Base-by-base conservation (phyloP, 2,329 filamentous ascomycete species). In the Hyphodiscus sp. region DNA sequence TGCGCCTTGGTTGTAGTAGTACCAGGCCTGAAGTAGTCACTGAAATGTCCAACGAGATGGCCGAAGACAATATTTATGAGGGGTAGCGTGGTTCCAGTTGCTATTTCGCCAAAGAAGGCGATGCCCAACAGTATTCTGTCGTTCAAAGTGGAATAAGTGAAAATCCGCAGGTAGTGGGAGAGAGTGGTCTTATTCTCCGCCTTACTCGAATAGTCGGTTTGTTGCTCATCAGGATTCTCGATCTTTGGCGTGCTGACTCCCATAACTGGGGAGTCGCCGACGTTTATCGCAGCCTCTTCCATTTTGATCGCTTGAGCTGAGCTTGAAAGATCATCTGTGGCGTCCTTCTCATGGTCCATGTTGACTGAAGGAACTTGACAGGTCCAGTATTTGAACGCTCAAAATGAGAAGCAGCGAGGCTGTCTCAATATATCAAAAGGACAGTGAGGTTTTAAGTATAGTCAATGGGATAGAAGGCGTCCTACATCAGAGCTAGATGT, bases 11-110 rank as follows among this genome's bases (percentile, higher is more conserved):
- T 65, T 3, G 62, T 57, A 9, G 66, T 70, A 2, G 70, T 23
- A 69, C 63, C 53, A 70, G 70, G 61, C 74, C 45, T 20, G 38
- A 41, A 46, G 48, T 52, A 16, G 19, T 66, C 65, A 30, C 66
- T 58, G 59, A 83, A 82, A 51, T 73, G 67, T 30, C 73, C 73
- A 20, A 78, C 72, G 43, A 65, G 51, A 23, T 56, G 49, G 20
- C 63, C 60, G 63, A 82, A 82, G 15, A 82, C 70, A 13, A 82
- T 73, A 52, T 82, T 83, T 75, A 83, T 80, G 47, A 84, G 60
- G 0, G 81, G 81, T 46, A 83, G 65, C 1, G 80, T 82, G 71
- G 58, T 50, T 23, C 65, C 65, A 42, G 55, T 59, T 8, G 61
- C 64, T 18, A 65, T 62, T 6, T 65, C 45, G 20, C 53, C 61